Base-by-base conservation (phyloP, 129 eudicot species). In the Calendula officinalis region DNA sequence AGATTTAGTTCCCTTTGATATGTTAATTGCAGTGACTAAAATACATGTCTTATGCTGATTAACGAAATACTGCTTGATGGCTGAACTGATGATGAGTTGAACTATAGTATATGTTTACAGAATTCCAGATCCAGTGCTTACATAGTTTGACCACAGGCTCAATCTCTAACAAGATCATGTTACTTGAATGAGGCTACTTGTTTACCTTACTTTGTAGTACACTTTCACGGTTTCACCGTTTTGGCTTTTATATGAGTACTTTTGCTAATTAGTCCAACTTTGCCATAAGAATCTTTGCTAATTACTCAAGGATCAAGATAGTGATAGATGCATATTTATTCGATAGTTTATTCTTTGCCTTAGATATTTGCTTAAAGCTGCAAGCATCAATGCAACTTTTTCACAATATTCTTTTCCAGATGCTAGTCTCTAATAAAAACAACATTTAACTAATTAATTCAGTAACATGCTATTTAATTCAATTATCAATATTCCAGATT, bases 241-340 rank as follows among this genome's bases (percentile, higher is more conserved):
- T 34, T 34, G 30, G 42, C 41, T 16, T 61, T 70, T 61, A 33
- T 41, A 60, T 47, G 59, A 60, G 22, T 71, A 62, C 27, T 39
- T 59, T 14, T 14, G 40, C 14, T 49, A 30, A 40, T 41, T 61
- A 5, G 36, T 50, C 34, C 27, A 40, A 52, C 53, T 71, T 61
- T 3, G 17, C 42, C 17, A 9, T 33, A 17, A 70, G 41, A 38
- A 34, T 48, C n/a, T n/a, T 49, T 33, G 49, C 69, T 33, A 61
- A 40, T 41, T 71, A 37, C 68, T 70, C 49, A 7, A 47, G 27
- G 32, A 17, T 59, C 56, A 43, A 46, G 53, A 38, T 60, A 41
- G 52, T 30, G 43, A 8, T 68, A 43, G 40, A 33, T 56, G 35
- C 60, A 16, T 64, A 35, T 35, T 16, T 64, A 36, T 64, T 11